A percentile compares a stretch with the other conserved stretches of the same genome.
Evolutionary conservation across 352 stramenopile species (phyloP).

Genomic region (Pythium myriotylum): DNA sequence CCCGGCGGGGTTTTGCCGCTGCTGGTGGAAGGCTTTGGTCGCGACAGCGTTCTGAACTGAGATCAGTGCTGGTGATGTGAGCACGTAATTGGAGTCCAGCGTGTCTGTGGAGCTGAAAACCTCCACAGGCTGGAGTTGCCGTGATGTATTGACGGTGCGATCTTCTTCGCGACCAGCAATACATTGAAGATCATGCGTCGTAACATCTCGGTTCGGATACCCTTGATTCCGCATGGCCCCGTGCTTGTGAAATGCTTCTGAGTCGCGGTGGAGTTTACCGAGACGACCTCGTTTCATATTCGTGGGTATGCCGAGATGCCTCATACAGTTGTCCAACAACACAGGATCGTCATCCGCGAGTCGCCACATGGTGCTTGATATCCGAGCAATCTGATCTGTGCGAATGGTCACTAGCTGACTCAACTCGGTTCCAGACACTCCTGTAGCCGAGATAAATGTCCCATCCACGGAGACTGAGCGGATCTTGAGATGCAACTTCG

Average conservation of each 20-base stretch:
- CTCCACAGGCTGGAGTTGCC: slow-evolving; percentile 33
- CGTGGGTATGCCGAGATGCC: neutral
- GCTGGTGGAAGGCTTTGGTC: slow-evolving; percentile 33
- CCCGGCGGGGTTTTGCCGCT: slow-evolving; percentile 26
- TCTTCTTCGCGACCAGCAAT: neutral
- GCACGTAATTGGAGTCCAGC: slow-evolving; percentile 73
- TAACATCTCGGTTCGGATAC: slow-evolving; percentile 58
- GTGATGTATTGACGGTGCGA: neutral
- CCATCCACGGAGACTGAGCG: slow-evolving; percentile 38
- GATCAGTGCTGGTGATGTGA: slow-evolving; percentile 49
- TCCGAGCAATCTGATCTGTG: slow-evolving; percentile 31
- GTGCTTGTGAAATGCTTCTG: slow-evolving; percentile 53
- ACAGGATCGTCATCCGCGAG: slow-evolving; percentile 19
- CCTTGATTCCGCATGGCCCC: slow-evolving; percentile 52
- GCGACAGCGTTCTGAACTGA: slow-evolving; percentile 62
- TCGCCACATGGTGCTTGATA: slow-evolving; percentile 50
- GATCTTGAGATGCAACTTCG: slow-evolving; percentile 55
- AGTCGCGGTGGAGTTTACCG: slow-evolving; percentile 59
- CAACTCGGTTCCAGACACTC: slow-evolving; percentile 12
- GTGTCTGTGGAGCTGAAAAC: slow-evolving; percentile 60
- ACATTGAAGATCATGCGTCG: slow-evolving; percentile 4
- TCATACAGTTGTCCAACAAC: slow-evolving; percentile 5
- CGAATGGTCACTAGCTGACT: slow-evolving; percentile 30
- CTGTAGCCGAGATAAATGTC: slow-evolving; percentile 27
- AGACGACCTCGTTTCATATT: slow-evolving; percentile 8